phyloP scores from a whole-genome alignment of 495 filamentous ascomycete species.

The Penicillium robsamsonii region DNA sequence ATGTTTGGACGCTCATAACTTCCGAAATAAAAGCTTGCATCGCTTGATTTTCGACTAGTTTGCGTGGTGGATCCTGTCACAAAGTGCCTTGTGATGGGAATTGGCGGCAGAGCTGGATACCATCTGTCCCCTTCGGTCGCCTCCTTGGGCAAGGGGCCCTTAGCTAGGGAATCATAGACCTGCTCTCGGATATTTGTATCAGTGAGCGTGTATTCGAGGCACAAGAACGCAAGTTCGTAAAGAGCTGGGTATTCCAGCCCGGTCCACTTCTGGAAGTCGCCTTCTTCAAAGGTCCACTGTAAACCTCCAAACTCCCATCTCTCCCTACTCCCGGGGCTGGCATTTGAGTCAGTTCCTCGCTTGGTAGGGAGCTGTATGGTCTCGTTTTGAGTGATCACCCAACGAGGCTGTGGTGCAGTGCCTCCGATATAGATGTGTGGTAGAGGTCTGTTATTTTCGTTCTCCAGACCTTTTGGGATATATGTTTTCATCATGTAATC shows the following conservation, averaged over 20 bases:
- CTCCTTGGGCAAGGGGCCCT: background rate
- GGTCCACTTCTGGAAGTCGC: background rate
- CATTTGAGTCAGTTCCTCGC: background rate
- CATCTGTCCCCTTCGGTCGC: background rate
- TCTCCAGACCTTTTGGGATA: background rate
- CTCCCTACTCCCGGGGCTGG: background rate
- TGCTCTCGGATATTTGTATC: background rate
- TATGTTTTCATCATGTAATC: background rate
- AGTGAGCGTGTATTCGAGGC: background rate
- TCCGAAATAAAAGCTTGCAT: background rate
- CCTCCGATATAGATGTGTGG: background rate
- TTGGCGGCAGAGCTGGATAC: slow-evolving; percentile 1
- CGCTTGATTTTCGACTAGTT: background rate
- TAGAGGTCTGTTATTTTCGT: background rate
- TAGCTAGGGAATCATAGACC: background rate
- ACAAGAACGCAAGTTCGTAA: background rate
- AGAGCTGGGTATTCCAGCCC: slow-evolving; percentile 1
- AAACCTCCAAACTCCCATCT: background rate
- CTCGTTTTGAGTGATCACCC: background rate
- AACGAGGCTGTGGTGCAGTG: slow-evolving; percentile 5
- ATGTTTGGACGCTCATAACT: slow-evolving; percentile 18
- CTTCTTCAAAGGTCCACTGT: slow-evolving; percentile 6
- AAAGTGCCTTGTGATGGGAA: background rate
- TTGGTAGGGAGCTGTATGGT: background rate
- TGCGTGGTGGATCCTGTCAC: background rate